These are phyloP conservation scores for Fusarium guadeloupense DNA, from an alignment of 2,329 filamentous ascomycete species.

Conservation along the genomic window DNA sequence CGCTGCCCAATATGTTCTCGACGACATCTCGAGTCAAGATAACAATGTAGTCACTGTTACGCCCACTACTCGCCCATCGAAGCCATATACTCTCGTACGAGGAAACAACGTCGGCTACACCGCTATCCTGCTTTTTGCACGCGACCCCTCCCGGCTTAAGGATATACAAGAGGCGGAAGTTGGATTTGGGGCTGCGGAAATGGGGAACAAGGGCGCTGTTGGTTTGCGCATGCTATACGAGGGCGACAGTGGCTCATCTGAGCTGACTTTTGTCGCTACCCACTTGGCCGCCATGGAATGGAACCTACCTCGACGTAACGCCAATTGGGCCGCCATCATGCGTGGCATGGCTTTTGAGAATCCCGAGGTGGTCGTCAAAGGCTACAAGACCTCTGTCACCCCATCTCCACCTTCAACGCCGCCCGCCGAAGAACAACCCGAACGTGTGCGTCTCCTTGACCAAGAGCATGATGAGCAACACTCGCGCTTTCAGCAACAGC, in stretches of 20 bases:
- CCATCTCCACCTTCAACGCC: slow-evolving; percentile 38
- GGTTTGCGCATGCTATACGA: slow-evolving; percentile 75
- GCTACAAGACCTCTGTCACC: slow-evolving; percentile 38
- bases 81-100: slow-evolving; percentile 74
- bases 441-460: slow-evolving; percentile 47
- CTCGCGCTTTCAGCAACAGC: slow-evolving; percentile 52
- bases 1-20: slow-evolving; percentile 53
- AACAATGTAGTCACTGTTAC: slow-evolving; percentile 7
- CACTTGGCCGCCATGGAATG: slow-evolving; percentile 91
- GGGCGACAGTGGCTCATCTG: slow-evolving; percentile 53
- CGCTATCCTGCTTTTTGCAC: slow-evolving; percentile 84
- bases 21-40: slow-evolving; percentile 14
- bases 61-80: slow-evolving; percentile 37
- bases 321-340: slow-evolving; percentile 88
- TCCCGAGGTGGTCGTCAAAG: slow-evolving; percentile 52
- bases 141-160: slow-evolving; percentile 67
- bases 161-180: slow-evolving; percentile 81
- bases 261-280: slow-evolving; percentile 86
- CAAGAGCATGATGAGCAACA: slow-evolving; percentile 49
- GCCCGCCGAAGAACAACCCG: slow-evolving; percentile 39
- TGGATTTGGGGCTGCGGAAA: slow-evolving; percentile 84
- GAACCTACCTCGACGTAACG: slow-evolving; percentile 77
- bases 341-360: slow-evolving; percentile 79
- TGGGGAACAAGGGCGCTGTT: slow-evolving; percentile 96
- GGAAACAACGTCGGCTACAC: slow-evolving; percentile 88